Conservation (phyloP, 352 stramenopile genomes). For the Pythium plurisporium region DNA sequence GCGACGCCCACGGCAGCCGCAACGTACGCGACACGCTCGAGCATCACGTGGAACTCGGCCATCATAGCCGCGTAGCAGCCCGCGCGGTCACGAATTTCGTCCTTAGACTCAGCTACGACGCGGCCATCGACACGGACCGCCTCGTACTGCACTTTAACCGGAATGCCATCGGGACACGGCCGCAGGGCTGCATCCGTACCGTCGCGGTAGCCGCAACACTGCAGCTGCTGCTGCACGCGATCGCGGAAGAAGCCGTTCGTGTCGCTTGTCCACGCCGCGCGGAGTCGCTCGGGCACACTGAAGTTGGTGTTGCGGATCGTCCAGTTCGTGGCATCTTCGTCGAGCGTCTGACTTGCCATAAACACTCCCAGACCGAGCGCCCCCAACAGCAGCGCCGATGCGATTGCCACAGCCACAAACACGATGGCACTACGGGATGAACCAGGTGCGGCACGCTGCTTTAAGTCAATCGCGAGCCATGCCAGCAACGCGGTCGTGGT, state of each 20-base stretch:
- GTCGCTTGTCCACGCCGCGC: conserved; percentile 41
- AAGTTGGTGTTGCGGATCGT: conserved; percentile 68
- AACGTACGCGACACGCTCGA: conserved; percentile 39
- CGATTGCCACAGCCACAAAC: conserved; percentile 38
- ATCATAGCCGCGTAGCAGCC: conserved; percentile 58
- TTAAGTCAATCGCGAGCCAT: conserved; percentile 52
- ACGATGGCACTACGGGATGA: conserved; percentile 22
- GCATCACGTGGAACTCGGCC: conserved; percentile 38
- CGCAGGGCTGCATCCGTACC: conserved; percentile 37
- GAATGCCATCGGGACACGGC: conserved; percentile 47
- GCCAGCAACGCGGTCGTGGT: conserved; percentile 35
- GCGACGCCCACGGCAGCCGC: conserved; percentile 28
- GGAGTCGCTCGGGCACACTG: conserved; percentile 46
- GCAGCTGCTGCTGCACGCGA: conserved; percentile 56
- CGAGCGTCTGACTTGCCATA: conserved; percentile 57
- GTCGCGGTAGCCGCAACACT: conserved; percentile 62
- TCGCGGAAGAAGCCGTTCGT: conserved; percentile 38
- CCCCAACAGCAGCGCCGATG: conserved; percentile 36
- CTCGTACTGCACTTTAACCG: conserved; percentile 50
- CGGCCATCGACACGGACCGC: conserved; percentile 55
- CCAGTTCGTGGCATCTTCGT: conserved; percentile 51
- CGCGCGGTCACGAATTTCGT: conserved; percentile 40
- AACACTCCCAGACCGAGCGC: conserved; percentile 43
- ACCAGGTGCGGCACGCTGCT: conserved; percentile 19
- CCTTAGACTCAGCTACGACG: conserved; percentile 35